phyloP scores from a whole-genome alignment of 1,284 basidiomycete species.

The Apiotrichum gamsii region DNA sequence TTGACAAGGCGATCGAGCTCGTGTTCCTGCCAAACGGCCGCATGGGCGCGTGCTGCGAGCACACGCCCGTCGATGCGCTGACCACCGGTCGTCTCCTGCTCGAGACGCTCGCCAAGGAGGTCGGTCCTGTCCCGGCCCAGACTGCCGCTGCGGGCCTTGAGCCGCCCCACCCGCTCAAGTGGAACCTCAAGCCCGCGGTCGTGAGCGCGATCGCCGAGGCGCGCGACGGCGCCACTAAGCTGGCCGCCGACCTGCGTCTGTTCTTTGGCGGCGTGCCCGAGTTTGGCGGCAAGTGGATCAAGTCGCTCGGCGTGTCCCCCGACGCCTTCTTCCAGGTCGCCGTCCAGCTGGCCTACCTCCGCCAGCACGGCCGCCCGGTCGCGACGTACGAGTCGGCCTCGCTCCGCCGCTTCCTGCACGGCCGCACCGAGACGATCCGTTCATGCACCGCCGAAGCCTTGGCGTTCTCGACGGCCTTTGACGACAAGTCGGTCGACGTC shows the following conservation, averaged over 20 bases:
- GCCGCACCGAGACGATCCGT: constrained; percentile 13
- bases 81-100: constrained; percentile 11
- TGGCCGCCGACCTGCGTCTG: constrained; percentile 8
- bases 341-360: constrained; percentile 8
- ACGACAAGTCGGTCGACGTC: neutral
- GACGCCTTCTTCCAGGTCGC: constrained; percentile 18
- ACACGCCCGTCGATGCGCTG: constrained; percentile 15
- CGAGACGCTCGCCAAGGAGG: constrained; percentile 8
- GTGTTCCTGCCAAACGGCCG: constrained; percentile 13
- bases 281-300: constrained; percentile 14
- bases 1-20: constrained; percentile 15
- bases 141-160: neutral
- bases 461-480: constrained; percentile 1
- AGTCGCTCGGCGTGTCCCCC: constrained; percentile 10
- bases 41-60: constrained; percentile 16
- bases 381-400: constrained; percentile 13
- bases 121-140: neutral
- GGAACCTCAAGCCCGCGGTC: constrained; percentile 7
- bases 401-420: constrained; percentile 11
- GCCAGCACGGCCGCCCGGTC: constrained; percentile 5
- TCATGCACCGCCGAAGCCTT: constrained; percentile 5
- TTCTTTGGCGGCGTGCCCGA: constrained; percentile 1
- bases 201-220: constrained; percentile 2
- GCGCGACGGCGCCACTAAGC: neutral
- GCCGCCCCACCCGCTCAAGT: constrained; percentile 2